These are phyloP conservation scores for Hypericum androsaemum DNA, from an alignment of 345 rosid species.

Conservation along the genomic window DNA sequence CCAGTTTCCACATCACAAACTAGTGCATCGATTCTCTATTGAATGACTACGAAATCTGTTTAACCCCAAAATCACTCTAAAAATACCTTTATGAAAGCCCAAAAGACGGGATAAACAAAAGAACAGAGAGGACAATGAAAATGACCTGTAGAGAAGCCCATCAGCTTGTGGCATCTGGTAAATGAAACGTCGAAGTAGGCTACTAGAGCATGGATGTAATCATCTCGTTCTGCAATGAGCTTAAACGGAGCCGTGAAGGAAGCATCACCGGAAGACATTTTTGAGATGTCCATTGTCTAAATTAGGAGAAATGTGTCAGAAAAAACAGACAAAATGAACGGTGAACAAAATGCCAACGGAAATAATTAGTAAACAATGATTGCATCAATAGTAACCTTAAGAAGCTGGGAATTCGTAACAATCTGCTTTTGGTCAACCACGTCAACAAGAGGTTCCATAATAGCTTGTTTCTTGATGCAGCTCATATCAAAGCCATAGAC, in stretches of 20 bases:
- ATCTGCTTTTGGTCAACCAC: constrained; percentile 90
- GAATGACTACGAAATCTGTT: no score
- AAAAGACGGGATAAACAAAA: no score
- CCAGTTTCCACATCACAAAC: no score
- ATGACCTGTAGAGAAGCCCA: constrained; percentile 93
- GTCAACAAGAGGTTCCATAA: constrained; percentile 96
- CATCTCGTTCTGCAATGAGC: constrained; percentile 91
- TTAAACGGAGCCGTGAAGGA: constrained; percentile 90
- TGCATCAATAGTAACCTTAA: constrained; percentile 44
- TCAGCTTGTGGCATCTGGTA: constrained; percentile 84
- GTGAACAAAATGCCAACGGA: not conserved
- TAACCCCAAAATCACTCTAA: no score
- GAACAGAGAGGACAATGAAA: constrained; percentile 9
- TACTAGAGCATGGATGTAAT: constrained; percentile 92
- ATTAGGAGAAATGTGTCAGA: not conserved
- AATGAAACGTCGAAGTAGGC: constrained; percentile 99
- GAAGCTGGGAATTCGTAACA: constrained; percentile 66
- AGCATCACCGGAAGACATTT: constrained; percentile 91
- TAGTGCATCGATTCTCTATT: no score
- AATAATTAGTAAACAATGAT: not conserved
- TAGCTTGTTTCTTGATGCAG: constrained; percentile 95
- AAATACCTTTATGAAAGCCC: no score
- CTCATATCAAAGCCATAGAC: constrained; percentile 96
- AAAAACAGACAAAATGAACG: constrained; percentile 12
- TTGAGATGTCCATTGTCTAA: constrained; percentile 97